These are phyloP conservation scores for Eimeria mitis DNA, from an alignment of 169 alveolate species.

Conservation along the genomic window DNA sequence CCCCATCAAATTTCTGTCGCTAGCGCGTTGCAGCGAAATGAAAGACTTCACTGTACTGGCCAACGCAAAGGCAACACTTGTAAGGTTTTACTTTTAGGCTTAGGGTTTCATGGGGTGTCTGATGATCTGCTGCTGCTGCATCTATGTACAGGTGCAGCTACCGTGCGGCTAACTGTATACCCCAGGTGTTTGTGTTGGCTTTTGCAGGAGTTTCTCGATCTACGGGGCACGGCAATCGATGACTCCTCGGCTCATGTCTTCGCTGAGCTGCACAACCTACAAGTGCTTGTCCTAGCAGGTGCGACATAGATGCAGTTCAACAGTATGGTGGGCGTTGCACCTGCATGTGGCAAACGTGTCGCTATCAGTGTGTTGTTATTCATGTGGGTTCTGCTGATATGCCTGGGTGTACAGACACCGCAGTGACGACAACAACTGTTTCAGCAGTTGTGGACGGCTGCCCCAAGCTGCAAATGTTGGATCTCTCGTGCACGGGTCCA, in stretches of 20 bases:
- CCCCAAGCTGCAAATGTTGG: conserved; percentile 76
- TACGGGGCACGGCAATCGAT: conserved; percentile 77
- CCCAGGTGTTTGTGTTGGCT: neutral
- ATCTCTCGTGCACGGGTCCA: conserved; percentile 67
- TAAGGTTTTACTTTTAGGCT: neutral
- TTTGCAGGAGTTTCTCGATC: conserved; percentile 75
- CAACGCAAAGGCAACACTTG: conserved; percentile 37
- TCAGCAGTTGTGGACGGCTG: conserved; percentile 77
- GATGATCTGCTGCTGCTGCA: neutral
- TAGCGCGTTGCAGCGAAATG: conserved; percentile 70
- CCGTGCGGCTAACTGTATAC: neutral
- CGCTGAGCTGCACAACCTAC: conserved; percentile 63
- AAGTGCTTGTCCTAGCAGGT: conserved; percentile 78
- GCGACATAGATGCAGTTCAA: neutral
- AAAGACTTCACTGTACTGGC: conserved; percentile 51
- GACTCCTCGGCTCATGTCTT: conserved; percentile 64
- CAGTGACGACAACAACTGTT: conserved; percentile 69
- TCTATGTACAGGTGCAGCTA: neutral
- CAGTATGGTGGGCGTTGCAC: neutral
- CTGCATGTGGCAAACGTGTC: neutral
- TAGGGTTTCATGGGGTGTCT: neutral
- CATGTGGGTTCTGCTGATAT: conserved; percentile 7
- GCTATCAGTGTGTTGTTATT: neutral
- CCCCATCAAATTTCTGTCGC: conserved; percentile 42
- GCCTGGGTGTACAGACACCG: conserved; percentile 51